Evolutionary conservation across 73 alveolate genomes (phyloP).

Genomic region (Paramecium biaurelia): DNA sequence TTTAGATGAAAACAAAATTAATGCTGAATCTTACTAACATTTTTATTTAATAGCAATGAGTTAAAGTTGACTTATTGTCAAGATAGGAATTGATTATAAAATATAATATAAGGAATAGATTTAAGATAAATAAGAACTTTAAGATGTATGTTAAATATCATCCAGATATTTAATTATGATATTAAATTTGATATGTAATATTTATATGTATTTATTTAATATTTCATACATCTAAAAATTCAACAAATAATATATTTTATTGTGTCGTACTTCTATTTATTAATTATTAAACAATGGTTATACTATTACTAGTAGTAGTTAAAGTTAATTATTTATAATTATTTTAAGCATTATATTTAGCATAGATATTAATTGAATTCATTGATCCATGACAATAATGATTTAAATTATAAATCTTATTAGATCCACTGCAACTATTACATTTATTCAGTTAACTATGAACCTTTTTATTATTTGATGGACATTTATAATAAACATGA

Average conservation of each 20-base stretch:
- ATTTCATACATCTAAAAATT: not conserved
- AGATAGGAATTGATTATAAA: no score
- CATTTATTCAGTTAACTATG: not conserved
- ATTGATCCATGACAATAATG: not conserved
- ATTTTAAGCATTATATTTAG: not conserved
- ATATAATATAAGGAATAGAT: no score
- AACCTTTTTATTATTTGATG: not conserved
- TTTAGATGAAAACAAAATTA: no score
- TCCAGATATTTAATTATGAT: no score
- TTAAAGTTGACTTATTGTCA: no score
- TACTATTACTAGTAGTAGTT: not conserved
- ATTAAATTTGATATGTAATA: no score
- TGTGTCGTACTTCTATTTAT: not conserved
- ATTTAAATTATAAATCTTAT: not conserved
- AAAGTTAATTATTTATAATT: not conserved
- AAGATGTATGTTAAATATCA: no score
- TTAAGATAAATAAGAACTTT: no score
- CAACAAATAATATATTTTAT: not conserved
- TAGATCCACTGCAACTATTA: not conserved
- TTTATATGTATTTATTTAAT: no score
- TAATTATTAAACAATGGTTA: not conserved
- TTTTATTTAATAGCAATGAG: no score
- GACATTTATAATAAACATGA: not conserved
- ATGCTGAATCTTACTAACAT: no score
- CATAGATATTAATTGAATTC: not conserved